Conservation (phyloP, 805 yeast genomes). For the Alloascoidea hylecoeti region DNA sequence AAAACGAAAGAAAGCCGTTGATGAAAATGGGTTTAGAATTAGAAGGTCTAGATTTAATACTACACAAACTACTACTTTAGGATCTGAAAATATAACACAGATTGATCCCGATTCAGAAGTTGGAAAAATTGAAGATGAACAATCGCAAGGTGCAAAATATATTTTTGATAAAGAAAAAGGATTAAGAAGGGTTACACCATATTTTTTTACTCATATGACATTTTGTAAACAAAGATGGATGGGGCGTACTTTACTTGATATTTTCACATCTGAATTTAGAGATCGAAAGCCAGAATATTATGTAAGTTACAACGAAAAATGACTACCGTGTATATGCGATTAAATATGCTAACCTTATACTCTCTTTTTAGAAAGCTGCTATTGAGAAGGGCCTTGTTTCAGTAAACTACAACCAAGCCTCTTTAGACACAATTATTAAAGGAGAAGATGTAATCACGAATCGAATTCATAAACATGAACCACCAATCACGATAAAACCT, state of each 20-base stretch:
- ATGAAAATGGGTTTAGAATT: too few relatives aligned
- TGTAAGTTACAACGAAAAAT: constrained; percentile 9
- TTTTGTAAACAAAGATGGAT: constrained; percentile 90
- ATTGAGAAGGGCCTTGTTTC: constrained; percentile 2
- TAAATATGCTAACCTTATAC: not conserved
- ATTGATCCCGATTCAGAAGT: too few relatives aligned
- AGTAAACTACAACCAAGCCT: constrained; percentile 25
- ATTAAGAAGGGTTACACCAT: constrained; percentile 67
- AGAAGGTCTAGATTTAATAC: too few relatives aligned
- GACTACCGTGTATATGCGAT: not conserved
- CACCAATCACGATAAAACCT: constrained; percentile 50
- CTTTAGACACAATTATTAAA: constrained; percentile 47
- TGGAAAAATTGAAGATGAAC: constrained; percentile 17
- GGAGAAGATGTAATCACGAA: constrained; percentile 82
- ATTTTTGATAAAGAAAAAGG: constrained; percentile 21
- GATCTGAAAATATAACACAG: too few relatives aligned
- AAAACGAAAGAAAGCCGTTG: too few relatives aligned
- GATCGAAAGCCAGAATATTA: constrained; percentile 63
- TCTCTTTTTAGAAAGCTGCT: not conserved
- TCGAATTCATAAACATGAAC: constrained; percentile 79
- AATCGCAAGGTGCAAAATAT: constrained; percentile 19
- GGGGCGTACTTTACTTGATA: constrained; percentile 63
- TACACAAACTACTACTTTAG: too few relatives aligned
- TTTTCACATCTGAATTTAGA: constrained; percentile 75
- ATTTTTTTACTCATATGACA: constrained; percentile 80